These are phyloP conservation scores for Leccinum ponderosum DNA, from an alignment of 1,284 basidiomycete species.

Conservation along the genomic window DNA sequence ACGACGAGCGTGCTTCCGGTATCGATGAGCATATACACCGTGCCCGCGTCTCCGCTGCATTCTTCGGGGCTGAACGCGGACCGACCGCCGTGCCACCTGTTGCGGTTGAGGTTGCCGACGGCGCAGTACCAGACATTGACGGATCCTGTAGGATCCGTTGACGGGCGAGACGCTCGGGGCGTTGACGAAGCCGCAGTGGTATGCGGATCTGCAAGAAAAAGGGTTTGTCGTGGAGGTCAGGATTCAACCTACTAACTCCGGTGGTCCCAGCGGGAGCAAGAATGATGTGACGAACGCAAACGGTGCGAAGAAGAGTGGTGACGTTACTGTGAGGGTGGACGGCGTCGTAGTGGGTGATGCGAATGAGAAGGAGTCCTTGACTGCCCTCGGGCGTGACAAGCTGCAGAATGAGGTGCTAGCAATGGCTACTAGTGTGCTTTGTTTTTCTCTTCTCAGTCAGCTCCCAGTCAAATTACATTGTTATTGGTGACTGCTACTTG, in stretches of 20 bases:
- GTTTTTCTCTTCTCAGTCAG: too few relatives aligned
- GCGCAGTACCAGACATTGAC: constrained; percentile 74
- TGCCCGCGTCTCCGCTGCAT: constrained; percentile 79
- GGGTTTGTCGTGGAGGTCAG: constrained; percentile 65
- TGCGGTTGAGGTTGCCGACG: constrained; percentile 80
- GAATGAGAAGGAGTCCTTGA: constrained; percentile 75
- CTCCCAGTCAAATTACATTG: too few relatives aligned
- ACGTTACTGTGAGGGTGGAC: constrained; percentile 49
- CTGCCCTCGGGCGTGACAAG: constrained; percentile 68
- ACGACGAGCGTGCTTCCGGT: constrained; percentile 47
- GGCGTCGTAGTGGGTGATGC: constrained; percentile 58
- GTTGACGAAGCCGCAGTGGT: constrained; percentile 74
- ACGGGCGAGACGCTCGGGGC: constrained; percentile 68
- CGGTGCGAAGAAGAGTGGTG: constrained; percentile 29
- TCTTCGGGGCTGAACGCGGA: constrained; percentile 66
- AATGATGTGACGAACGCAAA: constrained; percentile 1
- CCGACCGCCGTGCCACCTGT: constrained; percentile 66
- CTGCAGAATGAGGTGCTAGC: constrained; percentile 54
- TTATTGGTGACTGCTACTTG: too few relatives aligned
- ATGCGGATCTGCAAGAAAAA: constrained; percentile 65
- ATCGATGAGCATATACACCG: constrained; percentile 56
- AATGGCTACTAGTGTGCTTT: too few relatives aligned
- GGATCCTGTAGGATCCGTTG: constrained; percentile 69
- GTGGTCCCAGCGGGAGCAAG: constrained; percentile 16
- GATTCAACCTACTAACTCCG: constrained; percentile 43